Percentiles rank a stretch among this genome's conserved stretches.
These are phyloP conservation scores for Annulohypoxylon stygium DNA, from an alignment of 495 filamentous ascomycete genomes.

Conservation along the genomic window DNA sequence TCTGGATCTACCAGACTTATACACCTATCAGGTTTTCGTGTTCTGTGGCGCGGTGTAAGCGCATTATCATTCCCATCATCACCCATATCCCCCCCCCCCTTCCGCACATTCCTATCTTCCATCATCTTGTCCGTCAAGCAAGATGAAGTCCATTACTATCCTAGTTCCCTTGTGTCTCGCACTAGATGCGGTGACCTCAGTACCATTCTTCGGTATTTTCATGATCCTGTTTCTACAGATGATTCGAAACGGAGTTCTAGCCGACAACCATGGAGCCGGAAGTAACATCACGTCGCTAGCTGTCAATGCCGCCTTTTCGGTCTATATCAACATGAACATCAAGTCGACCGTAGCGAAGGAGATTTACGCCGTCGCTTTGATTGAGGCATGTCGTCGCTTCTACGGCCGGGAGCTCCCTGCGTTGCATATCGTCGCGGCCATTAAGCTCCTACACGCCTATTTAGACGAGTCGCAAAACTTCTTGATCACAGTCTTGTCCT, in stretches of 20 bases:
- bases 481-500: not conserved
- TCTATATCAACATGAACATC: not conserved
- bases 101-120: not conserved
- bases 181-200: slow-evolving; percentile 15
- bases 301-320: not conserved
- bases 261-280: not conserved
- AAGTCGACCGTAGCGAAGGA: not conserved
- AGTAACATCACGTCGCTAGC: not conserved
- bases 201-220: slow-evolving; percentile 6
- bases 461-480: not conserved
- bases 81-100: not conserved
- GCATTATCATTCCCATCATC: not conserved
- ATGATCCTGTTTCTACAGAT: slow-evolving; percentile 17
- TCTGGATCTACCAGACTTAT: not conserved
- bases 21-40: not conserved
- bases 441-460: not conserved
- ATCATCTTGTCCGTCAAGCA: slow-evolving; percentile 3
- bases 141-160: slow-evolving; percentile 25
- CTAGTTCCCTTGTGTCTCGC: slow-evolving; percentile 27
- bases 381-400: slow-evolving; percentile 11
- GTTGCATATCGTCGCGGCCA: not conserved
- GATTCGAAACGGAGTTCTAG: too few species aligned
- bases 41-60: not conserved
- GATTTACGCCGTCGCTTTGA: slow-evolving; percentile 14
- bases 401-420: slow-evolving; percentile 11